These are phyloP conservation scores for Talaromyces amestolkiae DNA, from an alignment of 2,329 filamentous ascomycete genomes.

Conservation along the genomic window DNA sequence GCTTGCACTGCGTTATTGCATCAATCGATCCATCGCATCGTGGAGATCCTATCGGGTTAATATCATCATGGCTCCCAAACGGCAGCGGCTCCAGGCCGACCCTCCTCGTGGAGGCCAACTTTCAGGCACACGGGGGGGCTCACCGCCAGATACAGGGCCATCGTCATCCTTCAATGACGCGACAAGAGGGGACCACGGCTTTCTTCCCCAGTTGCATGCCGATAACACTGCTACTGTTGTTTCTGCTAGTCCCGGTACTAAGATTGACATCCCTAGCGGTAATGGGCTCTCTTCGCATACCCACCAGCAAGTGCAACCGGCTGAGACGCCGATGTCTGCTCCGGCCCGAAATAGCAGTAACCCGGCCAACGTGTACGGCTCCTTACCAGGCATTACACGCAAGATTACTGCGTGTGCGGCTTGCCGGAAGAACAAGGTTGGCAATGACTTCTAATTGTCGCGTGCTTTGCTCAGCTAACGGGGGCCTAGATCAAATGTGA, in stretches of 20 bases:
- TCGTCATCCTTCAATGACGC: background rate
- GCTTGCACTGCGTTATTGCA: background rate
- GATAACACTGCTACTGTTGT: background rate
- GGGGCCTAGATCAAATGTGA: constrained; percentile 44
- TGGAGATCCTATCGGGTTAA: background rate
- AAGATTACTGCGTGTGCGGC: constrained; percentile 50
- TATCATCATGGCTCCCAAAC: constrained; percentile 5
- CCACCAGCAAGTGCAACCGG: background rate
- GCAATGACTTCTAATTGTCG: background rate
- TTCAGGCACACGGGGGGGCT: background rate
- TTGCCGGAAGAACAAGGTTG: constrained; percentile 52
- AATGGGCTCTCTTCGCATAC: background rate
- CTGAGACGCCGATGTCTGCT: constrained; percentile 20
- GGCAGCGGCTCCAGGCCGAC: constrained; percentile 14
- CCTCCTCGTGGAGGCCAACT: background rate
- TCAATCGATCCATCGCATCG: background rate
- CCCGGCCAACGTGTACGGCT: constrained; percentile 21
- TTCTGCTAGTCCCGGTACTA: background rate
- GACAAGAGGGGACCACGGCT: background rate
- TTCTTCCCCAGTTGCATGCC: background rate
- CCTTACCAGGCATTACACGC: constrained; percentile 34
- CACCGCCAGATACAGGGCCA: background rate
- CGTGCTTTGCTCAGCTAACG: background rate
- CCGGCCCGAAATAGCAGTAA: constrained; percentile 12
- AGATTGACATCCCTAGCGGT: background rate